Percentiles rank a stretch among this genome's conserved stretches.
These are phyloP conservation scores for Cicer judaicum DNA, from an alignment of 306 rosid genomes.

Conservation along the genomic window DNA sequence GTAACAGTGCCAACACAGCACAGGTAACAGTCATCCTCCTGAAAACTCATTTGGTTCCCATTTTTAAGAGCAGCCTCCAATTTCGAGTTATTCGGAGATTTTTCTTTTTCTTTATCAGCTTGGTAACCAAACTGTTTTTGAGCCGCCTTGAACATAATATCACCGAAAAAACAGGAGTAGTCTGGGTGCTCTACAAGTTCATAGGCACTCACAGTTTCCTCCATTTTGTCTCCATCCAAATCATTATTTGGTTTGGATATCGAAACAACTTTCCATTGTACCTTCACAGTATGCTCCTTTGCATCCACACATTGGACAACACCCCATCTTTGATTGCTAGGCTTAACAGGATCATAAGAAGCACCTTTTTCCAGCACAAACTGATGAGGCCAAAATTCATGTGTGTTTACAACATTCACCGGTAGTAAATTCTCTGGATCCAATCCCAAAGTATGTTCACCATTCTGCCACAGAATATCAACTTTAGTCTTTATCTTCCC, in stretches of 20 bases:
- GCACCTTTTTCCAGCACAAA: constrained; percentile 76
- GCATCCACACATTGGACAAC: constrained; percentile 88
- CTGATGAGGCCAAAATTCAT: constrained; percentile 95
- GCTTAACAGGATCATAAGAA: constrained; percentile 61
- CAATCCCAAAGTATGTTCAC: constrained; percentile 60
- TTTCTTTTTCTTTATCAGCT: constrained; percentile 51
- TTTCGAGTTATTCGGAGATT: constrained; percentile 41
- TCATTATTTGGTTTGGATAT: constrained; percentile 36
- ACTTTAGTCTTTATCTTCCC: constrained; percentile 84
- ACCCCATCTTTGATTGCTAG: constrained; percentile 80
- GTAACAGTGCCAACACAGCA: constrained; percentile 70
- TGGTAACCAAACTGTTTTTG: constrained; percentile 67
- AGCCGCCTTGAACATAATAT: constrained; percentile 80
- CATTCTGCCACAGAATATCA: constrained; percentile 91
- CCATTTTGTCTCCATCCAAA: constrained; percentile 59
- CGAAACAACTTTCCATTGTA: constrained; percentile 67
- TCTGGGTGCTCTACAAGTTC: constrained; percentile 94
- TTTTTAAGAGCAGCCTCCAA: constrained; percentile 50
- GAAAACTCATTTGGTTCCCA: constrained; percentile 46
- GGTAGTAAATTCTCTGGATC: constrained; percentile 77
- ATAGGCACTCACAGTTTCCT: constrained; percentile 91
- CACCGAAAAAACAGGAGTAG: constrained; percentile 79
- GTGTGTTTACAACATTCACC: constrained; percentile 63
- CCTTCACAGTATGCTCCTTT: constrained; percentile 77
- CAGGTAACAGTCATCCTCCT: constrained; percentile 55